Evolutionary conservation across 495 filamentous ascomycete genomes (phyloP).

Genomic region (Jackrogersella minutella): DNA sequence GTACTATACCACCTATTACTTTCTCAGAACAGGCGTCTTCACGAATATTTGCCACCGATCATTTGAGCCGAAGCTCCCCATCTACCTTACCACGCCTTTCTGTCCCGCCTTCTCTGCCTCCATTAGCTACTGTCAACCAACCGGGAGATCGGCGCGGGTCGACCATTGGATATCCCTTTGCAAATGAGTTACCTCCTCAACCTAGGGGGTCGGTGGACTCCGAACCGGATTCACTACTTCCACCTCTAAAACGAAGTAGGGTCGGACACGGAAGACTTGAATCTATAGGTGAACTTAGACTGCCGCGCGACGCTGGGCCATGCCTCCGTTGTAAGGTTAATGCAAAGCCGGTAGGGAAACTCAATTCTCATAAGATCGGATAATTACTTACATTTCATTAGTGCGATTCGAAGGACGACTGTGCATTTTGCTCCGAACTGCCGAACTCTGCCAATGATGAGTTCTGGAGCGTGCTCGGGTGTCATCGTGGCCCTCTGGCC

Average conservation of each 20-base stretch:
- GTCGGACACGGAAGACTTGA: constrained; percentile 57
- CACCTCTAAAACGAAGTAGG: constrained; percentile 57
- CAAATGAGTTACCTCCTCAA: constrained; percentile 49
- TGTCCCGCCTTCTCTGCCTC: constrained; percentile 49
- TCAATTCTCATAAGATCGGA: neutral
- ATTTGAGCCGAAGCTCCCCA: constrained; percentile 37
- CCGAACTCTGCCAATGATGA: constrained; percentile 48
- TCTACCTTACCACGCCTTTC: constrained; percentile 51
- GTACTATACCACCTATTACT: constrained; percentile 47
- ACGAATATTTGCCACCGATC: constrained; percentile 44
- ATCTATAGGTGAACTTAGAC: constrained; percentile 59
- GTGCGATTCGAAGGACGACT: constrained; percentile 59
- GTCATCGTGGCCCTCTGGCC: constrained; percentile 54
- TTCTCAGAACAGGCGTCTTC: constrained; percentile 49
- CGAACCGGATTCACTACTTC: constrained; percentile 59
- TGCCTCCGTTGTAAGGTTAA: constrained; percentile 57
- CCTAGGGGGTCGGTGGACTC: constrained; percentile 56
- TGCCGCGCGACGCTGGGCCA: constrained; percentile 53
- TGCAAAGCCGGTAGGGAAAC: constrained; percentile 49
- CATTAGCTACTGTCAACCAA: constrained; percentile 48
- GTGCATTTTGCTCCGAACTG: constrained; percentile 50
- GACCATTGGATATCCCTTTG: constrained; percentile 53
- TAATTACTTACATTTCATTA: constrained; percentile 30
- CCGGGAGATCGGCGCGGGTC: constrained; percentile 55
- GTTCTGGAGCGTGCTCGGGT: constrained; percentile 57